phyloP scores from a whole-genome alignment of 2,329 filamentous ascomycete genomes.

The Hortaea werneckii region DNA sequence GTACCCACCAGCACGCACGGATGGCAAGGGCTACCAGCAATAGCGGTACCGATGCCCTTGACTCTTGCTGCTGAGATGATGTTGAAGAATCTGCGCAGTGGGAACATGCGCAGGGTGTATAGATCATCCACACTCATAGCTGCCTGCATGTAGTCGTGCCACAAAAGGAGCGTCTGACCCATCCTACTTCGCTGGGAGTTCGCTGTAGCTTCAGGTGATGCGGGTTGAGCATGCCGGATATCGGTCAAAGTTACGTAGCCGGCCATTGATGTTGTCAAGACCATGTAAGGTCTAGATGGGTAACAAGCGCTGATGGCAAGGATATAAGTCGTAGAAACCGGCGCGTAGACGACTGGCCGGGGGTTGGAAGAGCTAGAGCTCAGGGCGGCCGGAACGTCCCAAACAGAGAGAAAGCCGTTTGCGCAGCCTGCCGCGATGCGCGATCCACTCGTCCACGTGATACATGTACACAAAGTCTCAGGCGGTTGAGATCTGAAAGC shows the following conservation, averaged over 20 bases:
- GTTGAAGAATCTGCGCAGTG: slow-evolving; percentile 44
- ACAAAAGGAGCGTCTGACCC: slow-evolving; percentile 39
- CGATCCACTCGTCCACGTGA: slow-evolving; percentile 47
- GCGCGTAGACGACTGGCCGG: slow-evolving; percentile 34
- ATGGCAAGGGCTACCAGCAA: slow-evolving; percentile 44
- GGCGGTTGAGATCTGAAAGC: slow-evolving; percentile 43
- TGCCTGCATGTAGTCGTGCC: slow-evolving; percentile 46
- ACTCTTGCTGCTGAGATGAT: slow-evolving; percentile 30
- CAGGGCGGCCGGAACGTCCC: slow-evolving; percentile 31
- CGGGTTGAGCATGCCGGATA: slow-evolving; percentile 34
- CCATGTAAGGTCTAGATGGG: slow-evolving; percentile 42
- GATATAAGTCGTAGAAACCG: slow-evolving; percentile 39
- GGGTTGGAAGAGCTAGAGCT: slow-evolving; percentile 26
- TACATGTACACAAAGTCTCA: slow-evolving; percentile 44
- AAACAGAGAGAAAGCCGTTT: slow-evolving; percentile 47
- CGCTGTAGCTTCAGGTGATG: slow-evolving; percentile 35
- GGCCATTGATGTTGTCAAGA: slow-evolving; percentile 44
- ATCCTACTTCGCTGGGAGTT: slow-evolving; percentile 41
- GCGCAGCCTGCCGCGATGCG: slow-evolving; percentile 47
- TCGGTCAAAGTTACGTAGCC: slow-evolving; percentile 48
- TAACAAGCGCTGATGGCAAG: slow-evolving; percentile 39
- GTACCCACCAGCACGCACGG: slow-evolving; percentile 44
- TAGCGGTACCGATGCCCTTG: slow-evolving; percentile 28
- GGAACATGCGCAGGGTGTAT: slow-evolving; percentile 38
- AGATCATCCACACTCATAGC: slow-evolving; percentile 47